Evolutionary conservation across 1,139 yeast species (phyloP).

Genomic region (Protomyces gravidus): DNA sequence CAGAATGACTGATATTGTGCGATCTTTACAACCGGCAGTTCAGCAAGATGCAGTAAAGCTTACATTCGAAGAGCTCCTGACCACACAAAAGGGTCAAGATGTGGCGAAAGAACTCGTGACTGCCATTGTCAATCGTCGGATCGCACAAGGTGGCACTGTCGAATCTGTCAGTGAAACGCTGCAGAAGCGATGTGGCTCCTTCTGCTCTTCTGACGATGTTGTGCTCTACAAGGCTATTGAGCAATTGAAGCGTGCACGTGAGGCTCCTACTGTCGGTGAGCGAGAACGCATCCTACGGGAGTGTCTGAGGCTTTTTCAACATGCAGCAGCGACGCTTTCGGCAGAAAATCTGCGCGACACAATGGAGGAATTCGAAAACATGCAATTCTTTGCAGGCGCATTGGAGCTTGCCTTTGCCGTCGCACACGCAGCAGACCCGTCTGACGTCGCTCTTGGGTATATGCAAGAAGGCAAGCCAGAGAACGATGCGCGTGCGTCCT

Average conservation of each 20-base stretch:
- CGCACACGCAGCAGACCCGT: conserved; percentile 63
- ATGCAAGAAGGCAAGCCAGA: conserved; percentile 50
- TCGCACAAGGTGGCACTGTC: conserved; percentile 87
- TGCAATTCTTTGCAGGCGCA: conserved; percentile 80
- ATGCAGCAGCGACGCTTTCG: conserved; percentile 72
- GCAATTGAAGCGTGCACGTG: conserved; percentile 76
- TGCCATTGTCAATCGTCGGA: conserved; percentile 80
- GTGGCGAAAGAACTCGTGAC: conserved; percentile 81
- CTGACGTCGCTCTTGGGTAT: conserved; percentile 54
- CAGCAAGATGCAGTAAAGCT: conserved; percentile 66
- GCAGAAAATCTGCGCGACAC: conserved; percentile 80
- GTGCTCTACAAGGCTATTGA: conserved; percentile 91
- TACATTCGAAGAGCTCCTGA: conserved; percentile 69
- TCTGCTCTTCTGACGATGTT: conserved; percentile 91
- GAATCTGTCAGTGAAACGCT: conserved; percentile 82
- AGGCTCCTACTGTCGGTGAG: conserved; percentile 51
- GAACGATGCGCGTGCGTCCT: conserved; percentile 48
- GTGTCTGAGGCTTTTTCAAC: conserved; percentile 71
- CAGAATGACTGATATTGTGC: conserved; percentile 60
- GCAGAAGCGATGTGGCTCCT: conserved; percentile 91
- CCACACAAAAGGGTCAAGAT: conserved; percentile 59
- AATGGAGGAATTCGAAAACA: conserved; percentile 66
- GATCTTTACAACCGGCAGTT: conserved; percentile 59
- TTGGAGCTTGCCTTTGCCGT: conserved; percentile 75
- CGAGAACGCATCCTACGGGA: conserved; percentile 69